Conservation (phyloP, 2,329 filamentous ascomycete genomes). For the Penicillium sp. region DNA sequence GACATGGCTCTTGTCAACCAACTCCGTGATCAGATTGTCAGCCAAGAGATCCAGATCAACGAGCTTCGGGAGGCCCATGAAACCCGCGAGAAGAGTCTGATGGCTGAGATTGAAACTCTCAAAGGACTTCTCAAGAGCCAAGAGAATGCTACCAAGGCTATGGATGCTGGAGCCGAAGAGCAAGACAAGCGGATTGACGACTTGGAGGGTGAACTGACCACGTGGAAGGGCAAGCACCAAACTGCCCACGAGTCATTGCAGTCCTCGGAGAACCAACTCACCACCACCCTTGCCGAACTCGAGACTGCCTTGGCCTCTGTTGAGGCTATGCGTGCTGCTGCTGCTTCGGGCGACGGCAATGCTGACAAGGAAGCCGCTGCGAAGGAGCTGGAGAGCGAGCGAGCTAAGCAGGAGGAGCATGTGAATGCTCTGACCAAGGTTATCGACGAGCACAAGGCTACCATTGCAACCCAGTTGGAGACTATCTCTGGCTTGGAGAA, state of each 20-base stretch:
- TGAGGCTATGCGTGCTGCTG: slow-evolving; percentile 47
- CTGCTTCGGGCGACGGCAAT: slow-evolving; percentile 34
- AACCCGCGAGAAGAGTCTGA: slow-evolving; percentile 73
- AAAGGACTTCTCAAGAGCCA: slow-evolving; percentile 54
- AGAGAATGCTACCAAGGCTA: slow-evolving; percentile 35
- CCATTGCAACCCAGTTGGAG: slow-evolving; percentile 66
- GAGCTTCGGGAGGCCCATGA: slow-evolving; percentile 71
- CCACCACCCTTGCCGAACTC: slow-evolving; percentile 70
- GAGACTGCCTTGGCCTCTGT: slow-evolving; percentile 64
- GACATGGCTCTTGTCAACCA: slow-evolving; percentile 89
- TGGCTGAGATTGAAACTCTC: slow-evolving; percentile 68
- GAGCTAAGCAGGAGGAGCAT: slow-evolving; percentile 59
- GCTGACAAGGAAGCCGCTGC: slow-evolving; percentile 42
- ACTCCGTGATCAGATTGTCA: slow-evolving; percentile 82
- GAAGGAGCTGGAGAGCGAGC: slow-evolving; percentile 51
- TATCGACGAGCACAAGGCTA: slow-evolving; percentile 76
- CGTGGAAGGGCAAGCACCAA: slow-evolving; percentile 77
- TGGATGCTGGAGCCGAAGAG: slow-evolving; percentile 35
- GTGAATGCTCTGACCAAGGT: slow-evolving; percentile 67
- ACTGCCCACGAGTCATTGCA: slow-evolving; percentile 69
- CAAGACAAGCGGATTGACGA: slow-evolving; percentile 62
- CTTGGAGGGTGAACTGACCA: slow-evolving; percentile 69
- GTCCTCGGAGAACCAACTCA: slow-evolving; percentile 70
- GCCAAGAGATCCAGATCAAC: slow-evolving; percentile 78
- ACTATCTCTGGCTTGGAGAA: slow-evolving; percentile 75